Conservation (phyloP, 2,329 filamentous ascomycete genomes). For the Botrytis deweyae region DNA sequence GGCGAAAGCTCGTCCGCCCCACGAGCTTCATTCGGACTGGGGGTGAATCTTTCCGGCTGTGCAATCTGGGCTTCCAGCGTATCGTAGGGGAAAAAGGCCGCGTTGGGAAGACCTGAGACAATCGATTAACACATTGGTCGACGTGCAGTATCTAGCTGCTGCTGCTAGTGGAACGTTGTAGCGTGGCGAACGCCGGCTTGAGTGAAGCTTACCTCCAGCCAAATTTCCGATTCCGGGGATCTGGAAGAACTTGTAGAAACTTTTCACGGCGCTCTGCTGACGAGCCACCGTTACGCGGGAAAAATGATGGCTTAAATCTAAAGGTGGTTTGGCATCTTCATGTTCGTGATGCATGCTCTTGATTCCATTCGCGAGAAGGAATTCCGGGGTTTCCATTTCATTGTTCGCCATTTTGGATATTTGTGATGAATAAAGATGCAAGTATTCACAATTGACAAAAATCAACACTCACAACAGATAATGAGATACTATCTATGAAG, state of each 20-base stretch:
- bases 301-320: constrained; percentile 77
- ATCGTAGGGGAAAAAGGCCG: constrained; percentile 84
- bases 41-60: constrained; percentile 70
- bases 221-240: constrained; percentile 63
- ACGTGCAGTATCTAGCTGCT: neutral
- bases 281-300: constrained; percentile 68
- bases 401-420: neutral
- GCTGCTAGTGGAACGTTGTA: neutral
- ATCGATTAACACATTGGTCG: constrained; percentile 24
- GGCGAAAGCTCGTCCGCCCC: constrained; percentile 35
- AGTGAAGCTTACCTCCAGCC: constrained; percentile 54
- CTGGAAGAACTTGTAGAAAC: constrained; percentile 80
- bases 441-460: neutral
- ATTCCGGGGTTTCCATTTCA: neutral
- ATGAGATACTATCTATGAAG: neutral
- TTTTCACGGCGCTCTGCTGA: constrained; percentile 67
- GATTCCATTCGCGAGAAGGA: constrained; percentile 11
- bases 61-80: constrained; percentile 82
- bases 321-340: constrained; percentile 46
- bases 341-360: constrained; percentile 19
- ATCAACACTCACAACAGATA: neutral
- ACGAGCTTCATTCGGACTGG: constrained; percentile 56
- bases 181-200: neutral
- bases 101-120: constrained; percentile 66
- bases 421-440: neutral